These are phyloP conservation scores for Camellia sinensis DNA, from an alignment of 148 eudicot species.

Conservation along the genomic window DNA sequence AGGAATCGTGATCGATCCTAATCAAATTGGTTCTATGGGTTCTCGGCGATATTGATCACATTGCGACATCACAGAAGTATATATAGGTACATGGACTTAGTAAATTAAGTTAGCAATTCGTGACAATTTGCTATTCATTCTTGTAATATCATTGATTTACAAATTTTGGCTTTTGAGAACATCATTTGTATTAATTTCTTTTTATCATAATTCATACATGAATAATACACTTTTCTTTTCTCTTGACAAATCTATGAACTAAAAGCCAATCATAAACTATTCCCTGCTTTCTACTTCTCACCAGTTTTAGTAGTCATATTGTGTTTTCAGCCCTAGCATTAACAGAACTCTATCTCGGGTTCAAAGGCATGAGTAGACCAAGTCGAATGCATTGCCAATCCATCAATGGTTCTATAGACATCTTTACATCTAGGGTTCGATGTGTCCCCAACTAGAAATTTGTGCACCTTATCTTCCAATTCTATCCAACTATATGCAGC, in stretches of 20 bases:
- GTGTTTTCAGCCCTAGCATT: neutral
- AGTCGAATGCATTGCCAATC: constrained; percentile 27
- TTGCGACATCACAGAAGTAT: neutral
- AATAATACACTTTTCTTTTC: no score
- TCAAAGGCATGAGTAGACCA: constrained; percentile 3
- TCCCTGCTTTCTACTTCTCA: neutral
- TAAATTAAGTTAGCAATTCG: neutral
- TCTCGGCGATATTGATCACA: neutral
- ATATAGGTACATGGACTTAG: neutral
- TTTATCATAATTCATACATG: no score
- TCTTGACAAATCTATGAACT: no score
- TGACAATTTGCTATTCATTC: neutral
- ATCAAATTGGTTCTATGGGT: constrained; percentile 26
- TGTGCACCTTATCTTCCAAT: constrained; percentile 45
- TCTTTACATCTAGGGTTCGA: constrained; percentile 38
- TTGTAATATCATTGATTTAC: neutral
- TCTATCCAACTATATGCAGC: constrained; percentile 62
- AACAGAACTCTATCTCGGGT: neutral
- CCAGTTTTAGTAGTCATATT: neutral
- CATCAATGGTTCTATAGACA: constrained; percentile 32
- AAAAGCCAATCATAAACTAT: no score
- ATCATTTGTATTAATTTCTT: neutral
- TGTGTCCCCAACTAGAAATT: constrained; percentile 47
- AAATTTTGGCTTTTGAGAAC: constrained; percentile 4
- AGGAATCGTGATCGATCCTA: constrained; percentile 62